Conservation (phyloP, 2,329 filamentous ascomycete genomes). For the Penicillium rolfsii region DNA sequence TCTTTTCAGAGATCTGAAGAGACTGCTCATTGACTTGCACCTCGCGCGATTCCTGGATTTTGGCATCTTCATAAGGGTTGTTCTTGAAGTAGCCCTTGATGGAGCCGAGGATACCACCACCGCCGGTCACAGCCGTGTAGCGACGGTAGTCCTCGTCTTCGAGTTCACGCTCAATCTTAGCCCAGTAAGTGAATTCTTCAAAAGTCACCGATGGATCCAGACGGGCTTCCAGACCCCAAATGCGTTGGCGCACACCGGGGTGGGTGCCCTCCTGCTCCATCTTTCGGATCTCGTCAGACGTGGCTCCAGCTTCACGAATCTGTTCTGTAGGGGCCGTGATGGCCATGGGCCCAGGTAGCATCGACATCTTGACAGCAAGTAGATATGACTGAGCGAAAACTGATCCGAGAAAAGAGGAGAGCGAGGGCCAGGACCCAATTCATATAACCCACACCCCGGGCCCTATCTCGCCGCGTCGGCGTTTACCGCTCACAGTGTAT, state of each 20-base stretch:
- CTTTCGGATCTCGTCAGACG: slow-evolving; percentile 2
- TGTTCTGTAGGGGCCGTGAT: slow-evolving; percentile 17
- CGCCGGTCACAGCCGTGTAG: slow-evolving; percentile 18
- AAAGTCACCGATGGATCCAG: slow-evolving; percentile 31
- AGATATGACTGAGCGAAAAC: background rate
- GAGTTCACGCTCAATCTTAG: slow-evolving; percentile 26
- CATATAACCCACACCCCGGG: background rate
- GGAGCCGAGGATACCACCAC: slow-evolving; percentile 15
- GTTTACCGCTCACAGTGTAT: background rate
- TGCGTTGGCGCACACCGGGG: slow-evolving; percentile 18
- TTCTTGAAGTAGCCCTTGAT: slow-evolving; percentile 30
- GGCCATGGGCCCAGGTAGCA: slow-evolving; percentile 10
- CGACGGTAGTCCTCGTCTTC: slow-evolving; percentile 26
- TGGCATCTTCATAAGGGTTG: slow-evolving; percentile 25
- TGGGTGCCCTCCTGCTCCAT: slow-evolving; percentile 5
- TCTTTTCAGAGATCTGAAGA: slow-evolving; percentile 11
- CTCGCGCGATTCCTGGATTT: slow-evolving; percentile 15
- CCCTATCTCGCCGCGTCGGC: background rate
- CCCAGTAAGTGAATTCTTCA: slow-evolving; percentile 28
- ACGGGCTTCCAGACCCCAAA: slow-evolving; percentile 31
- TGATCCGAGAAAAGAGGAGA: background rate
- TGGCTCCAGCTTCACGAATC: slow-evolving; percentile 6
- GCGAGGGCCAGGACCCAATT: background rate
- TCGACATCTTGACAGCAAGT: slow-evolving; percentile 5
- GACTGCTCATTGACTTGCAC: slow-evolving; percentile 10